Evolutionary conservation across 768 basidiomycete genomes (phyloP).

Genomic region (Auriscalpium orientale): DNA sequence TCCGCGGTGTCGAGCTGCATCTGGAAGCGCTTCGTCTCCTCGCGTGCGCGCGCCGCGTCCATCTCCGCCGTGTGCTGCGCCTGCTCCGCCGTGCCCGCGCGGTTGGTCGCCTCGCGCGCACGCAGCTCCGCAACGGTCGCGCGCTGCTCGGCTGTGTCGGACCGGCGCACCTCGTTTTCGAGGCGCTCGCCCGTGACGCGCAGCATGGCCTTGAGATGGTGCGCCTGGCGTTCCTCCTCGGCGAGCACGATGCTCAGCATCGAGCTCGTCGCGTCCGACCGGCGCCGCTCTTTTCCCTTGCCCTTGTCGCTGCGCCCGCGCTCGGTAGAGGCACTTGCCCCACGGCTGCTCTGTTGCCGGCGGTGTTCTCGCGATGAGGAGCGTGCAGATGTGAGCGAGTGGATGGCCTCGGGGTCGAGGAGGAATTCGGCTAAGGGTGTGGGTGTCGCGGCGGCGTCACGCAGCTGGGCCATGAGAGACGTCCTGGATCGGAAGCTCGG

Average conservation of each 20-base stretch:
- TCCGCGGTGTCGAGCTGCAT: slow-evolving; percentile 15
- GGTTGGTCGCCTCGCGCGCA: slow-evolving; percentile 4
- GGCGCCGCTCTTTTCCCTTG: slow-evolving; percentile 9
- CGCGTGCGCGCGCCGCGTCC: slow-evolving; percentile 13
- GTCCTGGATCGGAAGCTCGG: background rate
- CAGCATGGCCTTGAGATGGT: slow-evolving; percentile 13
- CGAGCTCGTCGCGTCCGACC: slow-evolving; percentile 6
- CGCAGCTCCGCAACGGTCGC: slow-evolving; percentile 14
- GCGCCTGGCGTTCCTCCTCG: slow-evolving; percentile 16
- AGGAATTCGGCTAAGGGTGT: slow-evolving; percentile 2
- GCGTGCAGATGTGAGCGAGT: background rate
- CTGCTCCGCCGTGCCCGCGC: slow-evolving; percentile 6
- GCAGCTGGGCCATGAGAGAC: slow-evolving; percentile 6
- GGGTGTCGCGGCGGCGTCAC: background rate
- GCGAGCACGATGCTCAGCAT: slow-evolving; percentile 16
- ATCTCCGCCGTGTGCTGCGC: slow-evolving; percentile 11
- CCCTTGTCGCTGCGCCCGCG: slow-evolving; percentile 6
- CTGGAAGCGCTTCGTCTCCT: slow-evolving; percentile 14
- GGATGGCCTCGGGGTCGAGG: background rate
- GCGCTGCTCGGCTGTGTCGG: slow-evolving; percentile 13
- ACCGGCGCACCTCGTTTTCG: slow-evolving; percentile 11
- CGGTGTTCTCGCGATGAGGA: background rate
- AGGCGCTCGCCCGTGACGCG: slow-evolving; percentile 12
- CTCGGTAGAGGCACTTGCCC: background rate
- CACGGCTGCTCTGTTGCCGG: background rate